phyloP scores from a whole-genome alignment of 2,329 filamentous ascomycete species.

The Aspergillus luchuensis region DNA sequence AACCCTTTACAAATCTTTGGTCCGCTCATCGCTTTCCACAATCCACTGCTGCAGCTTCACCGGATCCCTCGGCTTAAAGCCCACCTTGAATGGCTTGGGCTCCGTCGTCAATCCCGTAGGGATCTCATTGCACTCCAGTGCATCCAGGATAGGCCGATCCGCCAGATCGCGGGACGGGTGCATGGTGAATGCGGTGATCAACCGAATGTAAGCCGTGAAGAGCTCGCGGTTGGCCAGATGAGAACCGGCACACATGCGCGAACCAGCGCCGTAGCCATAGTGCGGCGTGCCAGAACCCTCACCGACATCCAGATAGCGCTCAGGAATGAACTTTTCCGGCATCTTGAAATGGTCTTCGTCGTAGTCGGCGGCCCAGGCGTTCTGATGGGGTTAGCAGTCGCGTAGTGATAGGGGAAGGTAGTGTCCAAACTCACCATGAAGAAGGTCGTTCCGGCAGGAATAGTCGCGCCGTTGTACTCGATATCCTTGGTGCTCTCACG shows the following conservation, averaged over 20 bases:
- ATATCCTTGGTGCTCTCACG: conserved; percentile 73
- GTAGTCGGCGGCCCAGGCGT: conserved; percentile 74
- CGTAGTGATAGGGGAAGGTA: too few species aligned
- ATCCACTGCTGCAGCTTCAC: conserved; percentile 56
- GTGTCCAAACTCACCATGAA: conserved; percentile 61
- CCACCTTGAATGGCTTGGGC: conserved; percentile 64
- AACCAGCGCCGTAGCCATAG: conserved; percentile 64
- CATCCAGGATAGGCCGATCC: conserved; percentile 58
- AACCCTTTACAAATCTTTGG: conserved; percentile 46
- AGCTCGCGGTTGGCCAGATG: conserved; percentile 66
- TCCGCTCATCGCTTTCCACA: conserved; percentile 54
- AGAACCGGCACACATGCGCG: conserved; percentile 64
- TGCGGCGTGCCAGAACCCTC: conserved; percentile 60
- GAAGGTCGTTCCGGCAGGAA: conserved; percentile 76
- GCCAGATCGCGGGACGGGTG: conserved; percentile 48
- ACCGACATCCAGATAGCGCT: conserved; percentile 64
- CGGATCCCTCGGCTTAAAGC: conserved; percentile 54
- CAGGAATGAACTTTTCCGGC: conserved; percentile 66
- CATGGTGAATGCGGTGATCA: conserved; percentile 62
- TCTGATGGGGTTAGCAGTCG: conserved; percentile 44
- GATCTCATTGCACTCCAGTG: conserved; percentile 59
- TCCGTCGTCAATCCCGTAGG: conserved; percentile 63
- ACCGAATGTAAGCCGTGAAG: conserved; percentile 61
- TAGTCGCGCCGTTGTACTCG: conserved; percentile 64
- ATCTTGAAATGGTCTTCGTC: conserved; percentile 68